Base-by-base conservation (phyloP, 176 grass and related monocot genomes). In the Carex littledalei region DNA sequence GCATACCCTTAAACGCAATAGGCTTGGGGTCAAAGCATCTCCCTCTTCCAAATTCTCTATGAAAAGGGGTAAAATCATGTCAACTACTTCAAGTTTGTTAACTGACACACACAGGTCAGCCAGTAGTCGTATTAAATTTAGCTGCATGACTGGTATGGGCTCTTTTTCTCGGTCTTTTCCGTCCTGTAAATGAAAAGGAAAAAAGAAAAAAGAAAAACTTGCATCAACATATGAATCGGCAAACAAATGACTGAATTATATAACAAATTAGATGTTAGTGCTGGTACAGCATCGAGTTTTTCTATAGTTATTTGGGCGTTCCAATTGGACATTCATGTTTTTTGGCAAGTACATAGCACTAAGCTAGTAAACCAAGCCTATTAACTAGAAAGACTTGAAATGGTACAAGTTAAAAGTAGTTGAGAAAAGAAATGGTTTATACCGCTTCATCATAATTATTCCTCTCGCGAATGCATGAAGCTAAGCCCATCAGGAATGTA, bases 31-130 rank as follows among this genome's bases (percentile, higher is more conserved):
- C 53, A 88, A 93, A 90, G 96, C 96, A 77, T 98, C 96, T 67
- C 96, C 96, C 87, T 98, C 96, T 89, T 98, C 96, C 78, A 98
- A 85, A 92, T 89, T 91, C 90, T 98, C 96, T 83, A 98, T 95
- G 88, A 95, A 98, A 85, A 95, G 96, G 47, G 96, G 96, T 63
- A 98, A 87, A 82, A 95, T 92, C 96, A 98, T 98, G 93, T 98
- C 96, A 39, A 98, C 96, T 74, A 98, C 93, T 89, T 98, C 96
- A 93, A 90, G 94, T 87, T 94, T 98, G 82, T 98, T 98, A 78
- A 95, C 88, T 88, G 84, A 89, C 55, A 93, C 90, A 80, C 96
- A 93, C 82, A 98, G 77, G 86, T 98, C 88, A 67, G 96, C 96
- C 15, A 98, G 85, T 87, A 98, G 88, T 67, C 93, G 86, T 67